phyloP scores from a whole-genome alignment of 129 eudicot genomes.

The Pseudognaphalium luteoalbum region DNA sequence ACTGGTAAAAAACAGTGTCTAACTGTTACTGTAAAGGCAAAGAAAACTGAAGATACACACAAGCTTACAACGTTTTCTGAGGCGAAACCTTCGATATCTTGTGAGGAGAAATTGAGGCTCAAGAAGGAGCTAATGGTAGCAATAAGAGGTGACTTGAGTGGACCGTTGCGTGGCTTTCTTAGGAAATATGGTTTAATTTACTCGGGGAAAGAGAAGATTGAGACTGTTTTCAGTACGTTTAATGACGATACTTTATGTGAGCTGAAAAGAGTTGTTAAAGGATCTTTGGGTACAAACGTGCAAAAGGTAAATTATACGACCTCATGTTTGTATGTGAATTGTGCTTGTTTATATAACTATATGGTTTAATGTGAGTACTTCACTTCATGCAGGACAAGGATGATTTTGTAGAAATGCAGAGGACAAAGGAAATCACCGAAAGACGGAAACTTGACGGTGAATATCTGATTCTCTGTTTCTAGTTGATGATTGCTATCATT shows the following conservation, averaged over 20 bases:
- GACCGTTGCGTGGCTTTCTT: slow-evolving; percentile 34
- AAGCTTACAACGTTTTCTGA: slow-evolving; percentile 19
- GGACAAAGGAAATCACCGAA: slow-evolving; percentile 20
- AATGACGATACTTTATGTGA: slow-evolving; percentile 38
- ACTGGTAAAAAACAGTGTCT: slow-evolving; percentile 9
- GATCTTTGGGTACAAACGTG: slow-evolving; percentile 30
- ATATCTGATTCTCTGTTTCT: background rate
- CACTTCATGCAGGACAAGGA: slow-evolving; percentile 27
- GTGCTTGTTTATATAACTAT: background rate
- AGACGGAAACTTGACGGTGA: slow-evolving; percentile 39
- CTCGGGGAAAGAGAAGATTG: slow-evolving; percentile 34
- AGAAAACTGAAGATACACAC: slow-evolving; percentile 28
- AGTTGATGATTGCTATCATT: background rate
- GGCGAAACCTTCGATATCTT: slow-evolving; percentile 28
- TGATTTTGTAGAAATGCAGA: slow-evolving; percentile 20
- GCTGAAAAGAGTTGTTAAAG: slow-evolving; percentile 44
- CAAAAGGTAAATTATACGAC: slow-evolving; percentile 33
- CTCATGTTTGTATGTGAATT: slow-evolving; percentile 14
- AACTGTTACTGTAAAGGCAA: slow-evolving; percentile 4
- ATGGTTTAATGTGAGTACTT: slow-evolving; percentile 10
- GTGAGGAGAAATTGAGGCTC: slow-evolving; percentile 45
- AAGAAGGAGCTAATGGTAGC: slow-evolving; percentile 36
- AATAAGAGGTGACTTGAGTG: slow-evolving; percentile 39
- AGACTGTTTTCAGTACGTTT: slow-evolving; percentile 36
- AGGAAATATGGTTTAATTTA: slow-evolving; percentile 39